These are phyloP conservation scores for Saccharomyces hybrid DNA, from an alignment of 1,139 yeast genomes.

Conservation along the genomic window DNA sequence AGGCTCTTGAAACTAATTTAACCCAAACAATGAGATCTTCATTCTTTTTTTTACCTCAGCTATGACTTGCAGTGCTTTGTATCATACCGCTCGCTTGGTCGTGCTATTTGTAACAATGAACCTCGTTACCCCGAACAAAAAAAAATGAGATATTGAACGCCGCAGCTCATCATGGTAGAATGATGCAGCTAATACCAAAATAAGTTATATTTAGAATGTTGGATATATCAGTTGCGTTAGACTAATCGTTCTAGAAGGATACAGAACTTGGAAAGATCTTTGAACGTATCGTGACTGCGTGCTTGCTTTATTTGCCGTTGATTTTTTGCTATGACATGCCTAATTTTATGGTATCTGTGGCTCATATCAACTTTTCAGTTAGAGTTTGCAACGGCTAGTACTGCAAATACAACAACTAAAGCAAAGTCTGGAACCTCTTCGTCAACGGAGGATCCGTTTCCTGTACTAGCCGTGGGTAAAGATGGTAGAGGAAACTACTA, in stretches of 20 bases:
- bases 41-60: neutral
- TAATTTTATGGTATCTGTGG: neutral
- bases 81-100: neutral
- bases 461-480: constrained; percentile 21
- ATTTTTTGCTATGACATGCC: neutral
- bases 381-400: neutral
- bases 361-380: neutral
- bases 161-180: neutral
- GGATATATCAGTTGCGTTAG: neutral
- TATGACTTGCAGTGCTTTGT: neutral
- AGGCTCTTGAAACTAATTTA: no score
- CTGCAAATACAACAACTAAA: neutral
- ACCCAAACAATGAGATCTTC: neutral
- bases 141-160: neutral
- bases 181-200: neutral
- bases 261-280: neutral
- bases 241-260: neutral
- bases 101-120: neutral
- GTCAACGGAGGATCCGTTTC: constrained; percentile 7
- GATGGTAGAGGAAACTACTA: constrained; percentile 25
- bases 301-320: neutral
- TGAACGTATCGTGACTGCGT: neutral
- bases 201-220: neutral
- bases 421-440: neutral
- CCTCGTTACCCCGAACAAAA: neutral